These are phyloP conservation scores for Cladosporium sphaerospermum DNA, from an alignment of 2,329 filamentous ascomycete species.

Conservation along the genomic window DNA sequence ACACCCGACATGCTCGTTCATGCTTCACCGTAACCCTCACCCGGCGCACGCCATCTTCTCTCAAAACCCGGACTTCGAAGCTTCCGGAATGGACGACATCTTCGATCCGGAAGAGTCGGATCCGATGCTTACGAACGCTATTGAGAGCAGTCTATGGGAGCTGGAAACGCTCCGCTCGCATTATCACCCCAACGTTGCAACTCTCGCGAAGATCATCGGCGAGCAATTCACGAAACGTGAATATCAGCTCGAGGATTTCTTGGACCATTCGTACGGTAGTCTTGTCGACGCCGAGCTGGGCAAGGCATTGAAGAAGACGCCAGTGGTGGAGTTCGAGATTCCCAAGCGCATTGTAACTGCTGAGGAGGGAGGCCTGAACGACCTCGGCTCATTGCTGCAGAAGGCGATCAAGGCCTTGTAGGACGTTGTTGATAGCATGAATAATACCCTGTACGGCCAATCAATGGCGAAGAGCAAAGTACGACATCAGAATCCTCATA, in stretches of 20 bases:
- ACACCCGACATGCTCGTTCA: conserved; percentile 88
- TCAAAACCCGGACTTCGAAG: conserved; percentile 36
- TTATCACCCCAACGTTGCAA: conserved; percentile 95
- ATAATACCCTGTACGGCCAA: conserved; percentile 4
- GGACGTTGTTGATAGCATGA: background rate
- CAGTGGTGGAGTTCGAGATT: conserved; percentile 90
- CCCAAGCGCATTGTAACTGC: conserved; percentile 69
- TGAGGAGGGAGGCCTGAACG: conserved; percentile 25
- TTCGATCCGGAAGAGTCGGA: conserved; percentile 71
- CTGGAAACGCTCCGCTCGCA: conserved; percentile 84
- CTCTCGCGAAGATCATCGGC: conserved; percentile 84
- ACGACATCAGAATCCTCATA: too few species aligned
- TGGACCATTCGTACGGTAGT: conserved; percentile 88
- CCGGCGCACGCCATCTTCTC: conserved; percentile 28
- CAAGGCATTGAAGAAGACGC: conserved; percentile 77
- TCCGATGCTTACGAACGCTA: conserved; percentile 76
- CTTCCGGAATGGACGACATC: conserved; percentile 62
- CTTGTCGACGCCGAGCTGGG: conserved; percentile 77
- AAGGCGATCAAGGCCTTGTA: conserved; percentile 19
- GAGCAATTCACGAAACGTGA: conserved; percentile 96
- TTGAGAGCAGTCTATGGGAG: conserved; percentile 94
- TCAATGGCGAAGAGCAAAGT: background rate
- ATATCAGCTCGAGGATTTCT: conserved; percentile 94
- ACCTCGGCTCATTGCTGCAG: conserved; percentile 22
- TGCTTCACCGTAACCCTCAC: conserved; percentile 69